phyloP scores from a whole-genome alignment of 108 stramenopile species.

The Phaeodactylum tricornutum region DNA sequence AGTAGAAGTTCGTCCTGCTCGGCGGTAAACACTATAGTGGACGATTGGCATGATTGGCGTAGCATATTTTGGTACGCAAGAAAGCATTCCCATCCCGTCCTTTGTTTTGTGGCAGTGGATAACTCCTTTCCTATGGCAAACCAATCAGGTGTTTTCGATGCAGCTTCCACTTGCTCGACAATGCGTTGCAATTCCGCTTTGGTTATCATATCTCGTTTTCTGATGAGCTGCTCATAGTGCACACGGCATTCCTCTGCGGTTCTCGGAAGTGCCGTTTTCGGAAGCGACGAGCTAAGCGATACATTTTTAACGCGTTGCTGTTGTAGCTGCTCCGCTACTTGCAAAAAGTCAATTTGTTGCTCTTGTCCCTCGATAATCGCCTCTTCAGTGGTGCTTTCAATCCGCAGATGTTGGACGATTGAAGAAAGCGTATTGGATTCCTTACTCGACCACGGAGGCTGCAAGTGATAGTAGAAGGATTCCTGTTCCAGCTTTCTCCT shows the following conservation, averaged over 20 bases:
- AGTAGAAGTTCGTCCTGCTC: conserved; percentile 50
- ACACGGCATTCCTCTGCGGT: conserved; percentile 4
- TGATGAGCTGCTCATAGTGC: too few relatives aligned
- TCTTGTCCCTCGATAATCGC: too few relatives aligned
- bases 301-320: too few relatives aligned
- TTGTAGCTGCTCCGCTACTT: too few relatives aligned
- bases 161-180: too few relatives aligned
- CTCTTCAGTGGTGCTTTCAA: too few relatives aligned
- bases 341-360: too few relatives aligned
- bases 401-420: not conserved
- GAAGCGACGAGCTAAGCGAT: too few relatives aligned
- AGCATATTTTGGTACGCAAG: conserved; percentile 16
- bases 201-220: too few relatives aligned
- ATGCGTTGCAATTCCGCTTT: too few relatives aligned
- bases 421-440: conserved; percentile 6
- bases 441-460: conserved; percentile 17
- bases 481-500: conserved; percentile 4
- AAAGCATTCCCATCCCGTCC: not conserved
- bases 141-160: not conserved
- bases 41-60: not conserved
- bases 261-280: conserved; percentile 1
- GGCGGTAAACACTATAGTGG: not conserved
- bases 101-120: conserved; percentile 7
- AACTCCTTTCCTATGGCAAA: not conserved
- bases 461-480: conserved; percentile 3